Evolutionary conservation across 495 filamentous ascomycete genomes (phyloP), one percentile per base, ranked within the genome.

Genomic region (Annulohypoxylon moriforme): DNA sequence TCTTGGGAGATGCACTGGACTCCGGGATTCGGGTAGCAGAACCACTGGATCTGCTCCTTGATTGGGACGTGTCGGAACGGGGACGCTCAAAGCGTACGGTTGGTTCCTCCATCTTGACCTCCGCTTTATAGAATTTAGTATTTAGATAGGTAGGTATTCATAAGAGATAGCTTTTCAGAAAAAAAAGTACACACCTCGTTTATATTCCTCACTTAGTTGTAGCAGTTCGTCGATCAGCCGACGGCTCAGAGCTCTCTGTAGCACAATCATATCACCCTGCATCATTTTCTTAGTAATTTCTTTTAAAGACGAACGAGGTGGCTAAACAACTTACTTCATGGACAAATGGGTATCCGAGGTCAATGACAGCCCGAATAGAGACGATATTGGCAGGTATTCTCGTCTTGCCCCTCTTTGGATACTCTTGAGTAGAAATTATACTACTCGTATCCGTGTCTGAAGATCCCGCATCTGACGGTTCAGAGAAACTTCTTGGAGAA

Each of bases 351-450:
- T 55, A 55, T 5, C 29, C 50, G n/a, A 55, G 50, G n/a, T 55
- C 50, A 29, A 55, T 55, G 3, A 55, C 8, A 0, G 50, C 27
- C 29, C 16, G 27, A 18, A 55, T 36, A n/a, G 50, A 55, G 2
- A 55, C 50, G 4, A 55, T 13, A 3, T 7, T 55, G n/a, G 29
- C 50, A 13, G 27, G 50, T 29, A 55, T 34, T n/a, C 2, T 55
- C n/a, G 50, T 55, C 50, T 55, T 55, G 14, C 50, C 50, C 29
- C 6, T 55, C 29, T n/a, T 55, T 20, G 50, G 27, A 34, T 55
- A 55, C 27, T n/a, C 7, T 27, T 20, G 7, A 8, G 18, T 4
- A 33, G 49, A 31, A 8, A n/a, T 11, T 31, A 0, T 31, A 18
- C 47, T 52, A 1, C 0, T 53, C 5, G 25, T 33, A 16, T 33